These are phyloP conservation scores for Balakata baccata DNA, from an alignment of 345 rosid species.

Conservation along the genomic window DNA sequence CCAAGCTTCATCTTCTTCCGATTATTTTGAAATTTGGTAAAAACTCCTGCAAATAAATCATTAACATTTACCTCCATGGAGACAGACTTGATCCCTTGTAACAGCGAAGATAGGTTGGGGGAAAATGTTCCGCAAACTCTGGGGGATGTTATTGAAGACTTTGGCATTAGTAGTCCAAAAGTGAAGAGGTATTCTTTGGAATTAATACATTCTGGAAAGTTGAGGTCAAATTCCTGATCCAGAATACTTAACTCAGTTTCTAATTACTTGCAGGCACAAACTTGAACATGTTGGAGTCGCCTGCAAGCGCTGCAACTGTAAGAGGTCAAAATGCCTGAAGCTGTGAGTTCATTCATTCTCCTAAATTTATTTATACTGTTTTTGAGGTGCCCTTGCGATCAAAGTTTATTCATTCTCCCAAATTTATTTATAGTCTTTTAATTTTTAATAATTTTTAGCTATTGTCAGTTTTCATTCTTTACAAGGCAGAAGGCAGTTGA, in stretches of 20 bases:
- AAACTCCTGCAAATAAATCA: slow-evolving; percentile 17
- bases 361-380: not conserved
- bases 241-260: slow-evolving; percentile 9
- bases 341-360: slow-evolving; percentile 23
- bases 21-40: slow-evolving; percentile 14
- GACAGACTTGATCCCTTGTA: slow-evolving; percentile 34
- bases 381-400: not conserved
- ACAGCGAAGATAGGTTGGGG: slow-evolving; percentile 17
- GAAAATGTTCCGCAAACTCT: slow-evolving; percentile 35
- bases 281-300: slow-evolving; percentile 22
- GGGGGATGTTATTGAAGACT: slow-evolving; percentile 25
- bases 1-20: slow-evolving; percentile 22
- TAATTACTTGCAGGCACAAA: slow-evolving; percentile 37
- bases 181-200: slow-evolving; percentile 37
- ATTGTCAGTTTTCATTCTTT: not conserved
- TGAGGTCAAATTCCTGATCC: not conserved
- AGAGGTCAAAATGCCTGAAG: slow-evolving; percentile 36
- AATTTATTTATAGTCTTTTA: no score
- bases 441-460: not conserved
- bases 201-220: slow-evolving; percentile 1
- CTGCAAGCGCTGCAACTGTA: slow-evolving; percentile 34
- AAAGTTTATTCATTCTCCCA: not conserved
- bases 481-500: not conserved
- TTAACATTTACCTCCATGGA: slow-evolving; percentile 26
- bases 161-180: slow-evolving; percentile 31